Percentiles rank a stretch among this genome's conserved stretches.
These are phyloP conservation scores for Ehretia macrophylla DNA, from an alignment of 257 asterid species.

Conservation along the genomic window DNA sequence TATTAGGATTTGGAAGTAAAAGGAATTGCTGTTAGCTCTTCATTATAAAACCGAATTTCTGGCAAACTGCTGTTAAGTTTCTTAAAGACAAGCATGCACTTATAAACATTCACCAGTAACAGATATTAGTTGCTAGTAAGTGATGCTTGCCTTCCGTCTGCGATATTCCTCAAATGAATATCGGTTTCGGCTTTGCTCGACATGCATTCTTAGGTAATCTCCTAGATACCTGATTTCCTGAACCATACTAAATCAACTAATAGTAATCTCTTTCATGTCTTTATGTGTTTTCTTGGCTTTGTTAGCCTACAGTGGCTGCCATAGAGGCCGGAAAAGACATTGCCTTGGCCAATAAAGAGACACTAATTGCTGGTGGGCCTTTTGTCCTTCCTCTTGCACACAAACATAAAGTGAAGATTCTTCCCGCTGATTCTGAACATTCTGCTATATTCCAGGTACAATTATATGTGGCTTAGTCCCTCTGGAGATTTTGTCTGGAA, in stretches of 20 bases:
- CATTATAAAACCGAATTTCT: no score
- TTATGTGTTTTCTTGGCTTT: background rate
- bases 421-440: slow-evolving; percentile 99
- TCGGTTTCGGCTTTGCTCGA: background rate
- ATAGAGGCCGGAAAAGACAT: slow-evolving; percentile 98
- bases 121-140: no score
- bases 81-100: no score
- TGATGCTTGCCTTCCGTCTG: background rate
- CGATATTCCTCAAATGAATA: background rate
- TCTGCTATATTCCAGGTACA: slow-evolving; percentile 97
- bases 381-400: slow-evolving; percentile 96
- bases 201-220: background rate
- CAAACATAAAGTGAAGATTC: slow-evolving; percentile 94
- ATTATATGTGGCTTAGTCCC: slow-evolving; percentile 1
- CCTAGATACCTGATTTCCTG: no score
- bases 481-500: background rate
- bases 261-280: no score
- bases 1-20: no score
- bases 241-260: no score
- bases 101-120: no score
- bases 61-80: no score
- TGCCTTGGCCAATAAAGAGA: slow-evolving; percentile 97
- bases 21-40: no score
- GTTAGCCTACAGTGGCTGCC: slow-evolving; percentile 96
- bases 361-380: slow-evolving; percentile 96